phyloP scores from a whole-genome alignment of 441 rosid species.

The Adansonia grandidieri region DNA sequence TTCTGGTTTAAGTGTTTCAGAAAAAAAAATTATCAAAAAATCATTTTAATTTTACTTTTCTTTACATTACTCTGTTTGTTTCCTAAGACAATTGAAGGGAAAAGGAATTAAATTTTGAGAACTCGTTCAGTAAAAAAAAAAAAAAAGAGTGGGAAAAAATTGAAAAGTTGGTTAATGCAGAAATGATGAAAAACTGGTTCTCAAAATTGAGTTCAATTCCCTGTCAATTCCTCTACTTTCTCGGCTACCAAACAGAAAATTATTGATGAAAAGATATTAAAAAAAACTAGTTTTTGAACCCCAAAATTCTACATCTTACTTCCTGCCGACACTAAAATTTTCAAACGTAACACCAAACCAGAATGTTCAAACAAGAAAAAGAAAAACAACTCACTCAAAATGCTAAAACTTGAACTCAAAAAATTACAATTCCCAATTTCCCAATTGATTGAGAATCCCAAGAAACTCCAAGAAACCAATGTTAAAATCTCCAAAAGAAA shows the following conservation, averaged over 20 bases:
- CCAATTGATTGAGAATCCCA: neutral
- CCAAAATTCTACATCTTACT: neutral
- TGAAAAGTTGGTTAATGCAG: neutral
- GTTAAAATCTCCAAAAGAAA: neutral
- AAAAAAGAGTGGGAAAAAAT: neutral
- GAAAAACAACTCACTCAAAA: slow-evolving; percentile 7
- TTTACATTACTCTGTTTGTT: too few relatives aligned
- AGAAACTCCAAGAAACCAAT: neutral
- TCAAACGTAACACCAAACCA: slow-evolving; percentile 10
- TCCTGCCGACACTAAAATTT: slow-evolving; percentile 42
- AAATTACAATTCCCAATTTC: neutral
- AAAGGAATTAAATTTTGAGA: neutral
- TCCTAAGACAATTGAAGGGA: neutral
- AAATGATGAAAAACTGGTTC: neutral
- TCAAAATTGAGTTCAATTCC: neutral
- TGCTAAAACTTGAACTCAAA: neutral
- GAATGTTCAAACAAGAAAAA: slow-evolving; percentile 24
- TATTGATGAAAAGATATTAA: neutral
- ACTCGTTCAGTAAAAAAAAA: too few relatives aligned
- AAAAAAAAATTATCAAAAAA: too few relatives aligned
- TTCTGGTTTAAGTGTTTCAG: too few relatives aligned
- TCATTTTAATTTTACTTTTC: too few relatives aligned
- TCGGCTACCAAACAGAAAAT: slow-evolving; percentile 32
- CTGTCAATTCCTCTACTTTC: neutral
- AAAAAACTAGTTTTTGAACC: neutral